Conservation (phyloP, 179 eudicot genomes). For the Carnegiea gigantea region DNA sequence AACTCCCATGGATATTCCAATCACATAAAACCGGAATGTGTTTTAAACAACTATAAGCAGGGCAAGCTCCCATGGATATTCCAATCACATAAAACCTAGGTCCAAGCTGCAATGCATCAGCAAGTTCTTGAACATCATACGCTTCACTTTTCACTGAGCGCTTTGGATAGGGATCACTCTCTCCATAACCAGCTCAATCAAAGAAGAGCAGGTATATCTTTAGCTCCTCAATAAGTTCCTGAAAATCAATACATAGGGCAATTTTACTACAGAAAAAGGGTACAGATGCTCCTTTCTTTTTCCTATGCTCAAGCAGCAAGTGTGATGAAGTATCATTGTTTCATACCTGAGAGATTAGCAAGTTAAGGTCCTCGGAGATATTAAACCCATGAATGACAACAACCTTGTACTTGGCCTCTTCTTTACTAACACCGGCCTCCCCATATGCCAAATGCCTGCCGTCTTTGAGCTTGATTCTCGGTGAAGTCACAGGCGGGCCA, state of each 20-base stretch:
- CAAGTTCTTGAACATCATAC: conserved; percentile 73
- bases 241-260: conserved; percentile 22
- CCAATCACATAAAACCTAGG: conserved; percentile 70
- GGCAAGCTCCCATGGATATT: conserved; percentile 65
- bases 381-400: conserved; percentile 81
- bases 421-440: conserved; percentile 74
- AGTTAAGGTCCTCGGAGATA: conserved; percentile 63
- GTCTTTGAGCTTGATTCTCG: conserved; percentile 63
- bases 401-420: conserved; percentile 60
- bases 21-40: conserved; percentile 65
- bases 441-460: conserved; percentile 79
- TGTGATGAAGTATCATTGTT: conserved; percentile 13
- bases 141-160: conserved; percentile 71
- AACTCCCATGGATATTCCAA: conserved; percentile 71
- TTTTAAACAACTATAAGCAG: no score
- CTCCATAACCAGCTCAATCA: conserved; percentile 89
- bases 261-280: not conserved
- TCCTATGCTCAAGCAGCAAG: not conserved
- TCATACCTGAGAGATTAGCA: conserved; percentile 61
- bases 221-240: conserved; percentile 63
- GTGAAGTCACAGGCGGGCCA: conserved; percentile 47
- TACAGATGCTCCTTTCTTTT: not conserved
- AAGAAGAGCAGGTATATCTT: conserved; percentile 58
- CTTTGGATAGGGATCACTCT: conserved; percentile 78
- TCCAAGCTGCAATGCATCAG: conserved; percentile 72